These are phyloP conservation scores for Rhizoctonia solani DNA, from an alignment of 1,284 basidiomycete species.

Conservation along the genomic window DNA sequence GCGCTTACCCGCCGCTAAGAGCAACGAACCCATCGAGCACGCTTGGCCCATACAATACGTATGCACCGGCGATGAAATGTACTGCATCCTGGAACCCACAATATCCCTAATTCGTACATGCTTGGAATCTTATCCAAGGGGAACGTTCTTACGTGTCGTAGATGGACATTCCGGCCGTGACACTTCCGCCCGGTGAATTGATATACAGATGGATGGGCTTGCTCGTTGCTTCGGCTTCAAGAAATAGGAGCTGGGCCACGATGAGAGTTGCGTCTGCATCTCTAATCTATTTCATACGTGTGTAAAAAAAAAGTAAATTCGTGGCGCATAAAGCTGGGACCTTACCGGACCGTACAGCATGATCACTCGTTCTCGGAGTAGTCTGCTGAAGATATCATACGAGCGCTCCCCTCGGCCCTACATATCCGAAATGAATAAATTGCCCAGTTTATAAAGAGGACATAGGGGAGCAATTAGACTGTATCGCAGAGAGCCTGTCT, in stretches of 20 bases:
- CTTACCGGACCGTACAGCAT: constrained; percentile 90
- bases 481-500: no score
- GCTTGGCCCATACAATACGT: constrained; percentile 94
- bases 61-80: constrained; percentile 89
- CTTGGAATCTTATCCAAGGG: not conserved
- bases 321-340: constrained; percentile 35
- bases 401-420: constrained; percentile 90
- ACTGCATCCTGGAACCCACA: constrained; percentile 74
- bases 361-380: constrained; percentile 87
- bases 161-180: constrained; percentile 90
- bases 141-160: constrained; percentile 78
- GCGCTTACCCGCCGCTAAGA: constrained; percentile 73
- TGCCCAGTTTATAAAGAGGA: no score
- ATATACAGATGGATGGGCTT: constrained; percentile 94
- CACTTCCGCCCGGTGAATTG: constrained; percentile 92
- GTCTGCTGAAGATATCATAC: constrained; percentile 92
- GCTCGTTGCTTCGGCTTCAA: constrained; percentile 90
- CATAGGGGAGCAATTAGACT: no score
- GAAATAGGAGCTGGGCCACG: constrained; percentile 88
- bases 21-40: constrained; percentile 89
- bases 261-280: constrained; percentile 82
- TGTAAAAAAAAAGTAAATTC: not conserved
- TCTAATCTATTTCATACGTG: constrained; percentile 61
- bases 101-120: constrained; percentile 46
- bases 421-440: constrained; percentile 3